Percentiles rank a stretch among this genome's conserved stretches.
Conservation (phyloP, 2,329 filamentous ascomycete genomes). For the Cladosporium sp. region DNA sequence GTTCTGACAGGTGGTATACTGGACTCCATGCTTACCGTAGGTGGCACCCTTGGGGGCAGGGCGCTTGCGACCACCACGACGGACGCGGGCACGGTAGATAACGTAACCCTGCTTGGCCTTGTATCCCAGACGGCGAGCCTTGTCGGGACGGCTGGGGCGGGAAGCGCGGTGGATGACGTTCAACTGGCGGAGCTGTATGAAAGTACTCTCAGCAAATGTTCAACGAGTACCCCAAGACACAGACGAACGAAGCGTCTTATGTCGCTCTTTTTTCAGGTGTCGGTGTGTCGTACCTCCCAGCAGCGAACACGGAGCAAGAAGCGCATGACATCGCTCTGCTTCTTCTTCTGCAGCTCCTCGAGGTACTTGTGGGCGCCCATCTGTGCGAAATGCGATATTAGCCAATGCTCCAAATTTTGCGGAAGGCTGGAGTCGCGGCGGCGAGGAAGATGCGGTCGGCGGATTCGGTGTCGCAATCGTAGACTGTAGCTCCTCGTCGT, state of each 20-base stretch:
- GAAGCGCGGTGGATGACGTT: conserved; percentile 99
- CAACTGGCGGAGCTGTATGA: conserved; percentile 98
- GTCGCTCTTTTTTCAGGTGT: conserved; percentile 33
- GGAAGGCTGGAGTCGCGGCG: background rate
- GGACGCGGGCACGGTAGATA: conserved; percentile 98
- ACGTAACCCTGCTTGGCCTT: conserved; percentile 99
- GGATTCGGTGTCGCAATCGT: conserved; percentile 3
- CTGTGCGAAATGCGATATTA: conserved; percentile 45
- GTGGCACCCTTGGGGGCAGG: conserved; percentile 97
- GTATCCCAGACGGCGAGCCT: conserved; percentile 99
- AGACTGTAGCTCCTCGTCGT: conserved; percentile 10
- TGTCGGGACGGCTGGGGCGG: conserved; percentile 97
- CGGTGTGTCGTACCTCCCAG: conserved; percentile 78
- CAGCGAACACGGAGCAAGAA: conserved; percentile 99
- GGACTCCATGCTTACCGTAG: conserved; percentile 69
- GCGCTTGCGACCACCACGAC: conserved; percentile 98
- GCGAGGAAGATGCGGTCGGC: conserved; percentile 13
- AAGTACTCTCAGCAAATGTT: conserved; percentile 99
- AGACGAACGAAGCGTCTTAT: conserved; percentile 32
- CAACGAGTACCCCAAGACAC: conserved; percentile 80
- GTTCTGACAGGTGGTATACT: conserved; percentile 3
- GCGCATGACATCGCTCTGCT: conserved; percentile 99
- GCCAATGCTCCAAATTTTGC: conserved; percentile 18
- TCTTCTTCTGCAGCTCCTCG: conserved; percentile 99
- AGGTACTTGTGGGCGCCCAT: conserved; percentile 99